These are phyloP conservation scores for Brassica incana DNA, from an alignment of 345 rosid species.

Conservation along the genomic window DNA sequence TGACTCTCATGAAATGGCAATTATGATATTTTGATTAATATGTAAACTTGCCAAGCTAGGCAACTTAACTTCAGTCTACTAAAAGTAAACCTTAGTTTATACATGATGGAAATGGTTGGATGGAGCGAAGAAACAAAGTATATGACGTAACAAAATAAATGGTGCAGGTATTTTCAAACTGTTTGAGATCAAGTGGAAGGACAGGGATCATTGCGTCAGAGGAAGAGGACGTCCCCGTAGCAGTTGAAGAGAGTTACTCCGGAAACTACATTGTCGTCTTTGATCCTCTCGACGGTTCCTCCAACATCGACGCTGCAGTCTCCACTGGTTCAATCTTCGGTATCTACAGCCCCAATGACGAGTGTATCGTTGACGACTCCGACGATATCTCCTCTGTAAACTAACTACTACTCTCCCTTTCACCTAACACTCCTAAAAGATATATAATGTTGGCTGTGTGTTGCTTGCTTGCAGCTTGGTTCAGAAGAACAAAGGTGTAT, in stretches of 20 bases:
- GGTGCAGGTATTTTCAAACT: constrained; percentile 83
- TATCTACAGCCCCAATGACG: constrained; percentile 90
- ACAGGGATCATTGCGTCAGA: constrained; percentile 96
- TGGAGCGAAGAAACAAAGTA: not conserved
- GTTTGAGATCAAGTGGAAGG: constrained; percentile 90
- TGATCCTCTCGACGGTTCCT: constrained; percentile 95
- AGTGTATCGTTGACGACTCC: constrained; percentile 68
- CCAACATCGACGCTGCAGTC: constrained; percentile 93
- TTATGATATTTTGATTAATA: not conserved
- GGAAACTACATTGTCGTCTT: constrained; percentile 91
- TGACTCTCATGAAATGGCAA: not conserved
- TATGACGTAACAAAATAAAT: not conserved
- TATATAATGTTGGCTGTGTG: not conserved
- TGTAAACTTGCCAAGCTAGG: not conserved
- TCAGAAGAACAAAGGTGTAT: constrained; percentile 58
- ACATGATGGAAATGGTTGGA: not conserved
- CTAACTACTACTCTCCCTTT: constrained; percentile 10
- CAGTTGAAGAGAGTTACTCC: constrained; percentile 91
- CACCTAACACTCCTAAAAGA: not conserved
- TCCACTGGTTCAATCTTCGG: constrained; percentile 97
- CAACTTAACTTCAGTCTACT: not conserved
- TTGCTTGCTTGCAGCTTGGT: constrained; percentile 55
- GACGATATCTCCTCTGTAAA: constrained; percentile 54
- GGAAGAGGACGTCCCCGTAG: constrained; percentile 98
- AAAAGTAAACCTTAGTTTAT: not conserved